phyloP scores from a whole-genome alignment of 768 basidiomycete genomes.

The Boletus speciosus region DNA sequence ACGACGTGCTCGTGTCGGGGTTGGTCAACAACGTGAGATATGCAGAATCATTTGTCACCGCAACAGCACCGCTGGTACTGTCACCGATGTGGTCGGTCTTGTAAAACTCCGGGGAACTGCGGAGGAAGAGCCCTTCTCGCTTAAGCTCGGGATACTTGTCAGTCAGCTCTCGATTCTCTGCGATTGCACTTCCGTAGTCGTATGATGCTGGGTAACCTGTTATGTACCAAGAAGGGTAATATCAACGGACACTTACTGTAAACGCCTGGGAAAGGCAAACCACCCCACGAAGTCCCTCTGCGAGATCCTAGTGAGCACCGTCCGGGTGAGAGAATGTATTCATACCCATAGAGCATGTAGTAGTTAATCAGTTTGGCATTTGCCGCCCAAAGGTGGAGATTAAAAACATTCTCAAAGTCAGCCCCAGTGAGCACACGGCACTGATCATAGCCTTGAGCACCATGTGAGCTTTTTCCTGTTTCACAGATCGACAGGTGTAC shows the following conservation, averaged over 20 bases:
- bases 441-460: conserved; percentile 50
- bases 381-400: conserved; percentile 72
- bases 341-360: conserved; percentile 81
- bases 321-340: background rate
- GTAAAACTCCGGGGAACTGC: conserved; percentile 74
- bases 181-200: conserved; percentile 73
- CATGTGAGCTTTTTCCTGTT: conserved; percentile 1
- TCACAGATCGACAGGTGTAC: conserved; percentile 26
- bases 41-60: conserved; percentile 41
- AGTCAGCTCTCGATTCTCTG: conserved; percentile 63
- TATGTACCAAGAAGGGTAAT: background rate
- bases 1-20: conserved; percentile 60
- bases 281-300: conserved; percentile 86
- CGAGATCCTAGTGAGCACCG: conserved; percentile 1
- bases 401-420: conserved; percentile 76
- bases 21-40: conserved; percentile 66
- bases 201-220: conserved; percentile 48
- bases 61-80: conserved; percentile 47
- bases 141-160: conserved; percentile 77
- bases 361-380: conserved; percentile 82
- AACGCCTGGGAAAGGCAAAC: conserved; percentile 73
- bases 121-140: conserved; percentile 71
- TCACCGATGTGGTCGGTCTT: conserved; percentile 76
- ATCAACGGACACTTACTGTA: conserved; percentile 40
- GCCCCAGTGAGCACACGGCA: conserved; percentile 68